A percentile compares a stretch with the other conserved stretches of the same genome.
phyloP scores from a whole-genome alignment of 202 grass and related monocot species.

The Setaria italica region DNA sequence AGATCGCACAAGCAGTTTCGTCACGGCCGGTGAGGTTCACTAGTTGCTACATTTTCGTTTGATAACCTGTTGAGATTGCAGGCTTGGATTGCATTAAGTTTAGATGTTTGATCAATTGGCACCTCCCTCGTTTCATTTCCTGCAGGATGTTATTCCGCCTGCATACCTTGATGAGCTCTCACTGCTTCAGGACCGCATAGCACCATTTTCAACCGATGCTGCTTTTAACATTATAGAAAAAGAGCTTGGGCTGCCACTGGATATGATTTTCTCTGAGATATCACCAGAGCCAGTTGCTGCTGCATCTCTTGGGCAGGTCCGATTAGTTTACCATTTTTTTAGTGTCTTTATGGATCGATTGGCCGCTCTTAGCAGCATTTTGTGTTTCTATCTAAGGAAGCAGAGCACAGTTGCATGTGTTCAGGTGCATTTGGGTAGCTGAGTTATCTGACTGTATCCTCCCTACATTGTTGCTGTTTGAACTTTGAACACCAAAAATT shows the following conservation, averaged over 20 bases:
- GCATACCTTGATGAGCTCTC: slow-evolving; percentile 92
- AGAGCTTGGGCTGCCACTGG: slow-evolving; percentile 73
- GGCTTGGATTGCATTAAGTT: neutral
- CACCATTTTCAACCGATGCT: slow-evolving; percentile 88
- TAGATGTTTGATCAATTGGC: neutral
- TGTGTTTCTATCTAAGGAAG: slow-evolving; percentile 12
- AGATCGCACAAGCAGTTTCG: slow-evolving; percentile 96
- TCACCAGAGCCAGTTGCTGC: slow-evolving; percentile 87
- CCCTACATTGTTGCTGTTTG: slow-evolving; percentile 5
- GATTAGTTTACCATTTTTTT: slow-evolving; percentile 31
- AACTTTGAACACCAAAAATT: slow-evolving; percentile 4
- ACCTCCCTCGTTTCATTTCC: slow-evolving; percentile 16
- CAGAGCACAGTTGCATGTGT: neutral
- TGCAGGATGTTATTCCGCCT: slow-evolving; percentile 96
- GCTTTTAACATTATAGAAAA: slow-evolving; percentile 96
- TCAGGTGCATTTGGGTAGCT: slow-evolving; percentile 8
- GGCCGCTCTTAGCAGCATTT: slow-evolving; percentile 6
- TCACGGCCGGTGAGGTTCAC: slow-evolving; percentile 71
- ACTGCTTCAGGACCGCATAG: slow-evolving; percentile 90
- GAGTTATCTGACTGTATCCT: slow-evolving; percentile 25
- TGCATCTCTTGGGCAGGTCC: slow-evolving; percentile 93
- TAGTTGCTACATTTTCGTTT: neutral
- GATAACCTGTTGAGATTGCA: neutral
- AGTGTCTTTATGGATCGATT: slow-evolving; percentile 15
- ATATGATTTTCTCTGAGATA: slow-evolving; percentile 92